phyloP scores from a whole-genome alignment of 2,329 filamentous ascomycete genomes.

The Neobulgaria alba region DNA sequence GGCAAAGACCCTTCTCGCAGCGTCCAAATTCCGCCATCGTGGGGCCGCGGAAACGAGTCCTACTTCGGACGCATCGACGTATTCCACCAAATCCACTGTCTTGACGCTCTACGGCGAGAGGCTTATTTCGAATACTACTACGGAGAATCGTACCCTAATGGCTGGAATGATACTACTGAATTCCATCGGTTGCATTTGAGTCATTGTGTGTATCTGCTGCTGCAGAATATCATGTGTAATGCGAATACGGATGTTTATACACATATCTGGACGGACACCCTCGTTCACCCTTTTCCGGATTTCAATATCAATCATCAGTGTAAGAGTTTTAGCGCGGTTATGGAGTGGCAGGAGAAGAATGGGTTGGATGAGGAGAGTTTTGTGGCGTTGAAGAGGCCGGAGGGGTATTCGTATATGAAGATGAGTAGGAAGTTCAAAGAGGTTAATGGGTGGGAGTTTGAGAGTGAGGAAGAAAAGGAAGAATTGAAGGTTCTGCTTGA shows the following conservation, averaged over 20 bases:
- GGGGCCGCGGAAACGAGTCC: neutral
- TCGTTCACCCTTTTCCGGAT: slow-evolving; percentile 27
- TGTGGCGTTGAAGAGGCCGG: too few relatives aligned
- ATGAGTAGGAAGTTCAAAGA: too few relatives aligned
- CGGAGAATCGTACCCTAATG: too few relatives aligned
- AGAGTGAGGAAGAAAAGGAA: too few relatives aligned
- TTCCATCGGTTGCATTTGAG: slow-evolving; percentile 5
- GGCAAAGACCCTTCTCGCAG: neutral
- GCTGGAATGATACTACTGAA: too few relatives aligned
- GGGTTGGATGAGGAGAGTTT: too few relatives aligned
- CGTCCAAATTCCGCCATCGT: neutral
- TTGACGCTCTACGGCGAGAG: slow-evolving; percentile 24
- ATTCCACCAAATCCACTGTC: slow-evolving; percentile 29
- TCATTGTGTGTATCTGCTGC: slow-evolving; percentile 9
- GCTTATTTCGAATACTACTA: slow-evolving; percentile 5
- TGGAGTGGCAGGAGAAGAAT: slow-evolving; percentile 11
- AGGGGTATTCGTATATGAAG: too few relatives aligned
- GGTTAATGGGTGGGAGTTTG: too few relatives aligned
- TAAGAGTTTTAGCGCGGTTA: slow-evolving; percentile 21
- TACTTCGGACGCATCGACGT: slow-evolving; percentile 20
- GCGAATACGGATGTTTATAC: slow-evolving; percentile 29
- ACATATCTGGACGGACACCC: slow-evolving; percentile 27
- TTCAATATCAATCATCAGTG: slow-evolving; percentile 29
- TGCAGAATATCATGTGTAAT: slow-evolving; percentile 20
- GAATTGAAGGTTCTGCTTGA: too few relatives aligned